Percentiles rank a stretch among this genome's conserved stretches.
These are phyloP conservation scores for Vaccinium vitisidaea DNA, from an alignment of 148 eudicot species.

Conservation along the genomic window DNA sequence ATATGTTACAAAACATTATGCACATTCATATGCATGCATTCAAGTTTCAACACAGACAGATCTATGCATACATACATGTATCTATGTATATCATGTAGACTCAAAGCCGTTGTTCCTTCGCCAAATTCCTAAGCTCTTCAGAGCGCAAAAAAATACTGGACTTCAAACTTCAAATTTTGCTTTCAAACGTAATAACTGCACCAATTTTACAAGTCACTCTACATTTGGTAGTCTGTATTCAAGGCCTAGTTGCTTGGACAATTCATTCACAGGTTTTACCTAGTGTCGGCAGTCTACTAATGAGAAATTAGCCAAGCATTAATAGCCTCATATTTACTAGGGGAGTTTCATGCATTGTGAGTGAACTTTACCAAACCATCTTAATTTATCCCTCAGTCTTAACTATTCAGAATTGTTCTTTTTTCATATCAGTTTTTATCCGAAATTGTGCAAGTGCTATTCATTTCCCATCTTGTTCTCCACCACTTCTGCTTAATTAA, in stretches of 20 bases:
- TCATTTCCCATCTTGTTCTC: not conserved
- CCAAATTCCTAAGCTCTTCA: not conserved
- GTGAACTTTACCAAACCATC: not conserved
- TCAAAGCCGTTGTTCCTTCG: not conserved
- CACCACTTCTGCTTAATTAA: not conserved
- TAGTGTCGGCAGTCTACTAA: not conserved
- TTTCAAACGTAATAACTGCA: not conserved
- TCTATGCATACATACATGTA: too few species aligned
- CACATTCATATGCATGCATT: not conserved
- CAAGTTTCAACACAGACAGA: too few species aligned
- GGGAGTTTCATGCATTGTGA: not conserved
- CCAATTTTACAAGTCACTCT: not conserved
- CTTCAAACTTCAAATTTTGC: not conserved
- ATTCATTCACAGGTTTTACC: not conserved
- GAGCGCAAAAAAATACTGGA: not conserved
- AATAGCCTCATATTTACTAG: not conserved
- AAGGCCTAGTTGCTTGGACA: not conserved
- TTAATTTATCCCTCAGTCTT: too few species aligned
- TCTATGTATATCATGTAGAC: not conserved
- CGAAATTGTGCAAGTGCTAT: not conserved
- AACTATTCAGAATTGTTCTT: not conserved
- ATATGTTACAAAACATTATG: not conserved
- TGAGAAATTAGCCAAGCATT: not conserved
- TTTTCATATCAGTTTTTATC: not conserved
- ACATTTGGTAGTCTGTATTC: not conserved